Conservation (phyloP, 2,329 filamentous ascomycete genomes). For the Cercospora zeina region DNA sequence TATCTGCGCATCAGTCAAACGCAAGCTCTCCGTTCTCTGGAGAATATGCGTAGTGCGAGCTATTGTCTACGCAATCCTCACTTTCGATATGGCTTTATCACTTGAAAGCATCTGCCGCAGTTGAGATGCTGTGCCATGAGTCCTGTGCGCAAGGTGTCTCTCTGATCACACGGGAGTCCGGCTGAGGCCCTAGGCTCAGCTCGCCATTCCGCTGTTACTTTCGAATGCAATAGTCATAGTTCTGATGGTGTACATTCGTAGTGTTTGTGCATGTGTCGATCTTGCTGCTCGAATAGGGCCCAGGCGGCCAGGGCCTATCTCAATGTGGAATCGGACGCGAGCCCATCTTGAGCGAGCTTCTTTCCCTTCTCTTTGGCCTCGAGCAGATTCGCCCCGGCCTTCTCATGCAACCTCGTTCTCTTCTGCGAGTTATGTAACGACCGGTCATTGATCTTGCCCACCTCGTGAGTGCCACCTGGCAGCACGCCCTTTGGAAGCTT, state of each 20-base stretch:
- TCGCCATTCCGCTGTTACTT: not conserved
- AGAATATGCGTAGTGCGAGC: no score
- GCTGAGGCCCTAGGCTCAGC: not conserved
- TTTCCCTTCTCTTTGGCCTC: conserved; percentile 35
- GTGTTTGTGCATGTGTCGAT: not conserved
- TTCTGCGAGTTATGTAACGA: conserved; percentile 36
- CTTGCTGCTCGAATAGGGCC: not conserved
- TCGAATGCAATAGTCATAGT: not conserved
- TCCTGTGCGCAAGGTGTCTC: not conserved
- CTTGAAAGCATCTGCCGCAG: no score
- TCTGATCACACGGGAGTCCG: not conserved
- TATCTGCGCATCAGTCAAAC: no score
- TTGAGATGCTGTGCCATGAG: not conserved
- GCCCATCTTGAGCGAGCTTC: conserved; percentile 27
- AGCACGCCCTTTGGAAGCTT: conserved; percentile 39
- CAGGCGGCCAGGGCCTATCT: conserved; percentile 13
- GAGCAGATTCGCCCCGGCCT: conserved; percentile 33
- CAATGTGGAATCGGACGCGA: conserved; percentile 25
- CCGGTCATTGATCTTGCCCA: conserved; percentile 36
- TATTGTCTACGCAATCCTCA: not conserved
- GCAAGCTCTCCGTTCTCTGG: no score
- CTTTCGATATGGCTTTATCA: not conserved
- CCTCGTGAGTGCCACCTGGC: conserved; percentile 37
- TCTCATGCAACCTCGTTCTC: conserved; percentile 33
- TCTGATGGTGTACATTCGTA: not conserved